phyloP scores from a whole-genome alignment of 1,284 basidiomycete species.

The Tremellales sp. region DNA sequence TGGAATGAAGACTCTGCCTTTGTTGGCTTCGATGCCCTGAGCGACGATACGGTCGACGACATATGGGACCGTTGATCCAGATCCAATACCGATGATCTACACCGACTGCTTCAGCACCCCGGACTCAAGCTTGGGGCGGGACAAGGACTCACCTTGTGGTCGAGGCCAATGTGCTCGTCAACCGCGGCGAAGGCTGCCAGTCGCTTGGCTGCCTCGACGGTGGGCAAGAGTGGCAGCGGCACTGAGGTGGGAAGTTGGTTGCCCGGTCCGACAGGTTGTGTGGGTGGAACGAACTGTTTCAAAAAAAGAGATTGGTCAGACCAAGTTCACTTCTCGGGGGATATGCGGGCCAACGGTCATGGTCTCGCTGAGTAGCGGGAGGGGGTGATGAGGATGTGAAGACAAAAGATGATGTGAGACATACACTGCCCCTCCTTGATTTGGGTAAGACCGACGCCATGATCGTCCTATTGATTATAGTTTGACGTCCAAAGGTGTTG shows the following conservation, averaged over 20 bases:
- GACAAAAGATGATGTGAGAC: constrained; percentile 1
- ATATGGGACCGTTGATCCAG: constrained; percentile 94
- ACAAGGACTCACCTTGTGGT: constrained; percentile 71
- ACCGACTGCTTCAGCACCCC: no score
- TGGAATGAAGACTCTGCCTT: constrained; percentile 78
- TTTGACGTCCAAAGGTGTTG: no score
- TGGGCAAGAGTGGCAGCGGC: constrained; percentile 29
- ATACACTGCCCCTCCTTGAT: background rate
- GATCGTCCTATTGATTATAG: no score
- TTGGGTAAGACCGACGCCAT: no score
- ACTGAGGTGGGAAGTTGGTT: constrained; percentile 33
- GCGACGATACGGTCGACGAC: constrained; percentile 91
- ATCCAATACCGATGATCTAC: constrained; percentile 86
- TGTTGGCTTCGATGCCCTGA: constrained; percentile 74
- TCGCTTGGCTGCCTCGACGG: constrained; percentile 73
- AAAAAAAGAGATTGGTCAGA: no score
- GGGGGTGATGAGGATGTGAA: constrained; percentile 13
- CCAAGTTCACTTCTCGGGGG: no score
- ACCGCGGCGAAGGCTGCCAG: constrained; percentile 93
- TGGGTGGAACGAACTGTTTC: constrained; percentile 23
- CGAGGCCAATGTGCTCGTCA: constrained; percentile 75
- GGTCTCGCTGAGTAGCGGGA: no score
- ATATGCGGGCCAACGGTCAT: no score
- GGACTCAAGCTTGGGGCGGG: no score
- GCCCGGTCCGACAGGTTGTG: constrained; percentile 23